Base-by-base conservation (phyloP, 768 basidiomycete genomes). In the Psilocybe azurescens region DNA sequence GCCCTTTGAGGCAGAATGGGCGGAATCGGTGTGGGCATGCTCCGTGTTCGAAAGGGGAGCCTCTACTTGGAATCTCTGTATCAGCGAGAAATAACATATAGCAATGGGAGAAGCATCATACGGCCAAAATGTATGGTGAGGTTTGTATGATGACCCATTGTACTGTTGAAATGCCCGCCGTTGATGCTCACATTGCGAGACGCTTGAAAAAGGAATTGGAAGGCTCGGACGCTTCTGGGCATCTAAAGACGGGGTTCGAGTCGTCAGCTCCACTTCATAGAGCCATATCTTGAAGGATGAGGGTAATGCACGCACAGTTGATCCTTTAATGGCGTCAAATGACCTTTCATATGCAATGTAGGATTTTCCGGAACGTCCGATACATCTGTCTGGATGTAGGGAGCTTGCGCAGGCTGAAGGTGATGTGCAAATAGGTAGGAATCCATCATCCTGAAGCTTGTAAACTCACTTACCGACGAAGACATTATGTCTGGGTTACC, bases 91-190 rank as follows among this genome's bases (percentile, higher is more conserved):
- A 44, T 44, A 13, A 46, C 9, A 44, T 3, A 44, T 44, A 44
- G 14, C 11, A 16, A 28, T 18, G 33, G 28, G 20, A 30, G 38
- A 10, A 13, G 30, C 24, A 10, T 28, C 39, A n/a, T 41, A 48
- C 24, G 20, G 24, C 8, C 24, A 41, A 57, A 30, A 32, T 49
- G 24, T 11, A 44, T 29, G 24, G 61, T 39, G 24, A 56, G 13
- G 29, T 55, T 55, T 46, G 33, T 51, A 16, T 33, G 41, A 51
- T 51, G 32, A 47, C 55, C 61, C 50, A 50, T 24, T 16, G 58
- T 46, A 13, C 41, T 53, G 24, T 29, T 48, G 24, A 39, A 55
- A 6, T 54, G 53, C 6, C 53, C 53, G 16, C 46, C 36, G 32
- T 39, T 50, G 10, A 50, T 46, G 38, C 29, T 41, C 30, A 46